Percentiles rank a stretch among this genome's conserved stretches.
Conservation (phyloP, 2,329 filamentous ascomycete genomes). For the Penicillium sp. region DNA sequence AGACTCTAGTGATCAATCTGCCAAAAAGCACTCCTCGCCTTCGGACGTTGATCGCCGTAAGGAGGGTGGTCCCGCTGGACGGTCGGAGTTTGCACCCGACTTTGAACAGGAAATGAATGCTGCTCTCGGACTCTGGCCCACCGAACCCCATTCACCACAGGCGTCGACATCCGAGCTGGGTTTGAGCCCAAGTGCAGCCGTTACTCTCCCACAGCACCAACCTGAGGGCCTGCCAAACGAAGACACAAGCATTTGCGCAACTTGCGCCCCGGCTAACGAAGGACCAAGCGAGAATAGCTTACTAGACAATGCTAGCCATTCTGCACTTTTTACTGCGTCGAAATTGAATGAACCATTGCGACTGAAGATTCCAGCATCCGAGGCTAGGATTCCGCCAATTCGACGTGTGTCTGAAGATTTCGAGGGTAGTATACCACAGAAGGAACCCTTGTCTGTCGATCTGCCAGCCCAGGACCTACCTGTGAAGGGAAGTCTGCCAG, state of each 20-base stretch:
- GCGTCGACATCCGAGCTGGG: slow-evolving; percentile 3
- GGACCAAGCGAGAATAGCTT: slow-evolving; percentile 13
- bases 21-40: neutral
- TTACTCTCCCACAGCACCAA: neutral
- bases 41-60: neutral
- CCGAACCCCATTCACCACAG: slow-evolving; percentile 12
- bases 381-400: slow-evolving; percentile 15
- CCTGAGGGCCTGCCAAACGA: neutral
- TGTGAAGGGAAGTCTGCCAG: slow-evolving; percentile 8
- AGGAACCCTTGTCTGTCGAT: neutral
- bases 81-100: slow-evolving; percentile 15
- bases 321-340: neutral
- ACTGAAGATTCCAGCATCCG: slow-evolving; percentile 2
- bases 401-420: slow-evolving; percentile 19
- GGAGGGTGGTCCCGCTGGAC: neutral
- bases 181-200: neutral
- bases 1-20: neutral
- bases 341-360: neutral
- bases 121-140: slow-evolving; percentile 29
- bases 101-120: slow-evolving; percentile 30
- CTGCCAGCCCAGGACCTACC: neutral
- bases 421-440: slow-evolving; percentile 11
- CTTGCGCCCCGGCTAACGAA: neutral
- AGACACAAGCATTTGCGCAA: neutral
- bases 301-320: slow-evolving; percentile 11